Base-by-base conservation (phyloP, 2,329 filamentous ascomycete genomes). In the Aspergillus arachidicola region DNA sequence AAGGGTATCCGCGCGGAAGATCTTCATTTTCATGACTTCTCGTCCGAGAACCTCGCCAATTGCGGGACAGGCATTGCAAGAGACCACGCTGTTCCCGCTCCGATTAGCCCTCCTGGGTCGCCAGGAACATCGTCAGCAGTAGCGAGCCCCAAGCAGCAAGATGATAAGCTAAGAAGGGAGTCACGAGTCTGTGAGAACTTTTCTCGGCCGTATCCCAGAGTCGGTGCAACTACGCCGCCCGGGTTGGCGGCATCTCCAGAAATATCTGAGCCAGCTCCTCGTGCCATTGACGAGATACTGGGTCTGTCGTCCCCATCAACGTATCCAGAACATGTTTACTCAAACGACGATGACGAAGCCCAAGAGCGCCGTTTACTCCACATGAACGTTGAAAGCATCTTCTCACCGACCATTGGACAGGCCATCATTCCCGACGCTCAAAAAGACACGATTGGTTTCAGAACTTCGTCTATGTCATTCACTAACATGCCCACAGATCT, bases 1-100 rank as follows among this genome's bases (percentile, higher is more conserved):
- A 82, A 81, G 66, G 85, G 84, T 11, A 87, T 87, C 57, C 80
- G 80, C 55, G 82, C 83, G 3, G 79, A 84, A 21, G 79, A 83
- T 62, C 72, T 86, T 34, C 75, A 78, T 58, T 77, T 75, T 64
- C 72, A 69, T 36, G 74, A 74, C 61, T 73, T 74, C 62, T 78
- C 75, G 11, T 64, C 71, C 2, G 76, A 79, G 19, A 70, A 76
- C 48, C 64, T 75, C 34, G 57, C 63, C 43, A 59, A 66, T 16
- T 66, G 63, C 61, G 68, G 69, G 21, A 66, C 66, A 6, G 68
- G 69, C 21, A 72, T 67, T 36, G 69, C 69, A 5, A 64, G 67
- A 3, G 70, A 73, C 64, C 68, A 51, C 57, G 48, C 38, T 65
- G 68, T 23, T 61, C 67, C 61, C 36, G 58, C 60, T 64, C 66